Conservation (phyloP, 352 stramenopile species). For the Peronospora farinosa region DNA sequence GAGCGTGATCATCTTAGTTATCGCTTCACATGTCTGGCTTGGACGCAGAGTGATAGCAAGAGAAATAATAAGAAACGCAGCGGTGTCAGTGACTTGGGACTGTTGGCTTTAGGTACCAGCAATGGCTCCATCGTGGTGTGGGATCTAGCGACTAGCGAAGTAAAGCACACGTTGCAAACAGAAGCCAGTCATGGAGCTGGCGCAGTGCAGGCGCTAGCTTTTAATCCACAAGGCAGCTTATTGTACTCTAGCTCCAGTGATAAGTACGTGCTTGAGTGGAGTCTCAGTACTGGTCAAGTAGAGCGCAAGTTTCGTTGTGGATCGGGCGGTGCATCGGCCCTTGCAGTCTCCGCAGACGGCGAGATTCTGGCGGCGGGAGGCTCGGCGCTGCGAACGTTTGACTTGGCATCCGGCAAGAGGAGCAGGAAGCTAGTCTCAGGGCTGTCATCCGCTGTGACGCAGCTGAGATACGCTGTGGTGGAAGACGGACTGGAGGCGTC, state of each 20-base stretch:
- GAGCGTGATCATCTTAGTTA: conserved; percentile 82
- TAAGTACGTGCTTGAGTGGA: conserved; percentile 79
- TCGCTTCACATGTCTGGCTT: conserved; percentile 73
- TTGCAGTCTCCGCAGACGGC: conserved; percentile 58
- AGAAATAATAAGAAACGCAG: conserved; percentile 41
- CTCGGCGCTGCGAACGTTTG: conserved; percentile 64
- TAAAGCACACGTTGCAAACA: conserved; percentile 50
- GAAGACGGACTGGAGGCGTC: conserved; percentile 26
- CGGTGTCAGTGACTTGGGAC: conserved; percentile 35
- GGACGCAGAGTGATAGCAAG: conserved; percentile 35
- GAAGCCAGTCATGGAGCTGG: conserved; percentile 39
- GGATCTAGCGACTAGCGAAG: conserved; percentile 63
- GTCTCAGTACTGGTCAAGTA: conserved; percentile 42
- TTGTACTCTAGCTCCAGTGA: conserved; percentile 67
- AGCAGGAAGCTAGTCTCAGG: conserved; percentile 67
- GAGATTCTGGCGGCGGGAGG: conserved; percentile 60
- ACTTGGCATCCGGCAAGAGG: conserved; percentile 75
- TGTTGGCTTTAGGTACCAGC: conserved; percentile 70
- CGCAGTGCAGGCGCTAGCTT: conserved; percentile 58
- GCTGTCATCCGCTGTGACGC: conserved; percentile 61
- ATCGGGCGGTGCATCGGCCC: conserved; percentile 47
- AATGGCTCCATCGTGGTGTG: conserved; percentile 60
- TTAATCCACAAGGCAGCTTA: conserved; percentile 60
- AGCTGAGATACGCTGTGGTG: conserved; percentile 54
- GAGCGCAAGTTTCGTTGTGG: conserved; percentile 61